These are phyloP conservation scores for Colletotrichum spaethianum DNA, from an alignment of 2,329 filamentous ascomycete genomes.

Conservation along the genomic window DNA sequence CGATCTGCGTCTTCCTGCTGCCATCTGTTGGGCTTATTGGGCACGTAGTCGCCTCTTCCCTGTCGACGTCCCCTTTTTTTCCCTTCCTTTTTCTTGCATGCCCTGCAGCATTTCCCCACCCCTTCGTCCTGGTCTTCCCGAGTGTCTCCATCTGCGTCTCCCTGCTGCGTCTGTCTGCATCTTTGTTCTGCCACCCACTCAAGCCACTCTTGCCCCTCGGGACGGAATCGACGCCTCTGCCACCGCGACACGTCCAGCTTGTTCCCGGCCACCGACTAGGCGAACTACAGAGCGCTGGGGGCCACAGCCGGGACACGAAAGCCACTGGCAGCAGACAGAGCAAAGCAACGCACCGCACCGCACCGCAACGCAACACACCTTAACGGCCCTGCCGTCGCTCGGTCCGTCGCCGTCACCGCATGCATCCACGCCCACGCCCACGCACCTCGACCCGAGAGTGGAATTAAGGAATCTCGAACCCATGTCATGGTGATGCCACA, in stretches of 20 bases:
- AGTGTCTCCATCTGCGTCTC: constrained; percentile 1
- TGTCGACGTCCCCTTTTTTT: constrained; percentile 8
- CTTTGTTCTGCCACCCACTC: not conserved
- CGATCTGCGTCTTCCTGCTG: no score
- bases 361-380: not conserved
- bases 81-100: not conserved
- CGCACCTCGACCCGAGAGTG: constrained; percentile 31
- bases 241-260: not conserved
- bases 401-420: not conserved
- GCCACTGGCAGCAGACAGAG: not conserved
- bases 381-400: no score
- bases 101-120: constrained; percentile 4
- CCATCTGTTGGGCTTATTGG: not conserved
- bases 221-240: not conserved
- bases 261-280: not conserved
- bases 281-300: not conserved
- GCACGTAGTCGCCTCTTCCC: constrained; percentile 1
- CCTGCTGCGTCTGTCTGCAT: not conserved
- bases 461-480: constrained; percentile 28
- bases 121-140: constrained; percentile 17
- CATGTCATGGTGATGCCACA: constrained; percentile 41
- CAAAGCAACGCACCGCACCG: no score
- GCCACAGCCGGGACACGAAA: not conserved
- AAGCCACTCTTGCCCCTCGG: no score
- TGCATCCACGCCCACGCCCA: not conserved